Conservation (phyloP, 768 basidiomycete species). For the Lentinus brumalis region DNA sequence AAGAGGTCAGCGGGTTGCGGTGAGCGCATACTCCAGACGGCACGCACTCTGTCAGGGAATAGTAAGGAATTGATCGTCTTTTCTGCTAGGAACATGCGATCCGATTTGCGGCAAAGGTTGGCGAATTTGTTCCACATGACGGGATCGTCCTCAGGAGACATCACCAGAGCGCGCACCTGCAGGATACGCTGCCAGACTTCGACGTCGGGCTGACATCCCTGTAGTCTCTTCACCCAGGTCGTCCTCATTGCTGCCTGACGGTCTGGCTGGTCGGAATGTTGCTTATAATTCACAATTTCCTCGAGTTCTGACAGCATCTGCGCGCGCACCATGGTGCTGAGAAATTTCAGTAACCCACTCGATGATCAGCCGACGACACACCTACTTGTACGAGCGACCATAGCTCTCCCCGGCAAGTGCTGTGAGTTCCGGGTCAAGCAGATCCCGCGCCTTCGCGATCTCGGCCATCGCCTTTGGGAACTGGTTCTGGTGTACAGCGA, state of each 20-base stretch:
- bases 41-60: conserved; percentile 65
- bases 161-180: conserved; percentile 91
- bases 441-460: conserved; percentile 90
- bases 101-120: conserved; percentile 93
- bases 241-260: conserved; percentile 88
- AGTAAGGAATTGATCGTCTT: conserved; percentile 95
- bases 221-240: conserved; percentile 99
- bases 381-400: conserved; percentile 94
- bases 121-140: conserved; percentile 99
- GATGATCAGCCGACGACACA: neutral
- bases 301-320: conserved; percentile 99
- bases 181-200: conserved; percentile 99
- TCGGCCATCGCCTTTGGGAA: conserved; percentile 88
- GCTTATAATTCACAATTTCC: conserved; percentile 96
- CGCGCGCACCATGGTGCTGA: conserved; percentile 91
- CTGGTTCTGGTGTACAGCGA: conserved; percentile 95
- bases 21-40: neutral
- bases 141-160: conserved; percentile 91
- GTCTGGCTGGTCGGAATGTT: conserved; percentile 90
- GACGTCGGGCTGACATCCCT: conserved; percentile 96
- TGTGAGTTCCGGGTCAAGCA: conserved; percentile 87
- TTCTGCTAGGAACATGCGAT: conserved; percentile 92
- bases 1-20: neutral
- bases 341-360: conserved; percentile 12
- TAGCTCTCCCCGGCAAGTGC: conserved; percentile 95